Evolutionary conservation across 192 early-diverging fungal genomes (phyloP), one percentile per base, ranked within the genome.

Genomic region (Entomortierella chlamydospora): DNA sequence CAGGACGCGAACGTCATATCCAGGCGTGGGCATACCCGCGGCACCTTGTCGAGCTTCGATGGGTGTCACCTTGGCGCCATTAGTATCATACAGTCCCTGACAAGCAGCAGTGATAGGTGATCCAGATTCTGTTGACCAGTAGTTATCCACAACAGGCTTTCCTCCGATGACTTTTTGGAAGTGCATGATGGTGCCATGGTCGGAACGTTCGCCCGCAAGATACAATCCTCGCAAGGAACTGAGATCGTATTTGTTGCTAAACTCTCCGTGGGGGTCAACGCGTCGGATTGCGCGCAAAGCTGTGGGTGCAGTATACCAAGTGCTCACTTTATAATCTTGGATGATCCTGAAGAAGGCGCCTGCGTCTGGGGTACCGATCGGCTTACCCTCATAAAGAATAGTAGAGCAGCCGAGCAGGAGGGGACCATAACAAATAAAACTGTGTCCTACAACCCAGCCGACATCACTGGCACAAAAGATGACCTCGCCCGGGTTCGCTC

Each of bases 51-150:
- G 87, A 45, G 81, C 66, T 25, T 79, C 84, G 62, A 31, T 82
- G 10, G 68, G 61, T 11, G 67, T 65, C 17, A 83, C 82, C 22
- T 71, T 59, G 33, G 80, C 55, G 39, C 82, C 62, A 61, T 76
- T 56, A 59, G 70, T 45, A 42, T 58, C 58, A 42, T 79, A 64
- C 59, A 88, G 69, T 12, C 92, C 91, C 57, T 90, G 82, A 76
- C 90, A 88, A 12, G 89, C 84, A 0, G 89, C 92, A 0, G 93
- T 93, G 81, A 95, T 91, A 1, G 95, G 94, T 42, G 89, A 91
- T 5, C 95, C 94, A 43, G 90, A 93, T 61, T 97, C 95, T 0
- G 95, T 95, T 53, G 93, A 91, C 95, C 95, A 97, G 81, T 90
- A 97, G 69, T 95, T 92, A 82, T 97, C 95, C 62, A 91, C 89